Percentiles rank a stretch among this genome's conserved stretches.
Conservation (phyloP, 208 protist species). For the Trichomonas tenax region DNA sequence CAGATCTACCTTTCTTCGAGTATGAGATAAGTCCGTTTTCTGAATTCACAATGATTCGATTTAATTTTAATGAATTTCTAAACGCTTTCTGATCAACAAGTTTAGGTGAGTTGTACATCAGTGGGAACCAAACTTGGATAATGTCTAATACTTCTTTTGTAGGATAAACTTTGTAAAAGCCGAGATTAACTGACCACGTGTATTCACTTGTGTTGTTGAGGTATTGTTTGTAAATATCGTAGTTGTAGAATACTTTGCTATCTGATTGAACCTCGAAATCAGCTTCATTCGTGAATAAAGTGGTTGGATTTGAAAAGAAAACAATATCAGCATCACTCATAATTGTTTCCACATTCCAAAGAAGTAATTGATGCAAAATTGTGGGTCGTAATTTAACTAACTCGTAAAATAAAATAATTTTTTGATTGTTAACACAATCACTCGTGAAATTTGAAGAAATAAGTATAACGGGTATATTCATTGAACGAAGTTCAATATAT, state of each 20-base stretch:
- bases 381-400: background rate
- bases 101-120: background rate
- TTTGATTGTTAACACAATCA: background rate
- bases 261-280: conserved; percentile 16
- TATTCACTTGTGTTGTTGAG: background rate
- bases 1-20: background rate
- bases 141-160: background rate
- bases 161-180: conserved; percentile 5
- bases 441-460: background rate
- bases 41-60: background rate
- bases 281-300: background rate
- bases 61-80: background rate
- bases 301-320: background rate
- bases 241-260: background rate
- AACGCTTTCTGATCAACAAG: background rate
- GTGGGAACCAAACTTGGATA: background rate
- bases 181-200: background rate
- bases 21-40: background rate
- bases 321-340: background rate
- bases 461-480: background rate
- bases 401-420: background rate
- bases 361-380: background rate
- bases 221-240: background rate
- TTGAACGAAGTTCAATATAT: background rate
- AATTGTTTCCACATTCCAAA: conserved; percentile 7